A percentile compares a stretch with the other conserved stretches of the same genome.
These are phyloP conservation scores for Suhomyces faveliae DNA, from an alignment of 805 yeast genomes.

Conservation along the genomic window DNA sequence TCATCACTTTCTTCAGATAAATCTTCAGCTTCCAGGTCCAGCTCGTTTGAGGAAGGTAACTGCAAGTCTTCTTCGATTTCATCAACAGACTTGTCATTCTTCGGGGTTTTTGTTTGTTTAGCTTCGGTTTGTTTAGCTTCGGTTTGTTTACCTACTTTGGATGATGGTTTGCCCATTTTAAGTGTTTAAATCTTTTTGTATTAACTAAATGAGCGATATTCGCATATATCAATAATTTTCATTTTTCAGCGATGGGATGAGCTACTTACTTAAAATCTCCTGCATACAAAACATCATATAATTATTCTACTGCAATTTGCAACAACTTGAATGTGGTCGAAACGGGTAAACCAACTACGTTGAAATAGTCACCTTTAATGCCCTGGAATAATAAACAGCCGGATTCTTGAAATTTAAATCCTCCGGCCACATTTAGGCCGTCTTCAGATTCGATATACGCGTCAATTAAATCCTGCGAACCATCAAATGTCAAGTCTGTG, in stretches of 20 bases:
- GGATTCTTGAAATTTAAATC: slow-evolving; percentile 76
- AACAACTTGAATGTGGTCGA: slow-evolving; percentile 51
- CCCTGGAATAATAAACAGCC: slow-evolving; percentile 64
- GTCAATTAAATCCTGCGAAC: slow-evolving; percentile 55
- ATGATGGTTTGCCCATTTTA: neutral
- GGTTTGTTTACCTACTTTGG: neutral
- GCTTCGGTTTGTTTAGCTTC: slow-evolving; percentile 4
- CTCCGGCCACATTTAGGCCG: slow-evolving; percentile 86
- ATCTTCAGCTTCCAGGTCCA: slow-evolving; percentile 13
- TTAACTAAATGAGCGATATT: neutral
- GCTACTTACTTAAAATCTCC: neutral
- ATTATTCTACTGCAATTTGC: slow-evolving; percentile 16
- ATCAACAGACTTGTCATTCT: slow-evolving; percentile 20
- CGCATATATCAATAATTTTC: neutral
- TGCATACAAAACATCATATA: slow-evolving; percentile 3
- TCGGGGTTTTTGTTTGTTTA: slow-evolving; percentile 2
- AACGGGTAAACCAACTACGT: slow-evolving; percentile 86
- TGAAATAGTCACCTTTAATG: slow-evolving; percentile 78
- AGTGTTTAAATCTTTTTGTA: neutral
- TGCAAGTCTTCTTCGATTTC: slow-evolving; percentile 22
- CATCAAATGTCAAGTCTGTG: slow-evolving; percentile 46
- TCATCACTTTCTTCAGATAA: slow-evolving; percentile 24
- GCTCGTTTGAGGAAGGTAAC: slow-evolving; percentile 14
- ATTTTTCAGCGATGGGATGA: slow-evolving; percentile 8
- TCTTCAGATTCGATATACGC: slow-evolving; percentile 69